These are phyloP conservation scores for Microcos paniculata DNA, from an alignment of 345 rosid genomes.

Conservation along the genomic window DNA sequence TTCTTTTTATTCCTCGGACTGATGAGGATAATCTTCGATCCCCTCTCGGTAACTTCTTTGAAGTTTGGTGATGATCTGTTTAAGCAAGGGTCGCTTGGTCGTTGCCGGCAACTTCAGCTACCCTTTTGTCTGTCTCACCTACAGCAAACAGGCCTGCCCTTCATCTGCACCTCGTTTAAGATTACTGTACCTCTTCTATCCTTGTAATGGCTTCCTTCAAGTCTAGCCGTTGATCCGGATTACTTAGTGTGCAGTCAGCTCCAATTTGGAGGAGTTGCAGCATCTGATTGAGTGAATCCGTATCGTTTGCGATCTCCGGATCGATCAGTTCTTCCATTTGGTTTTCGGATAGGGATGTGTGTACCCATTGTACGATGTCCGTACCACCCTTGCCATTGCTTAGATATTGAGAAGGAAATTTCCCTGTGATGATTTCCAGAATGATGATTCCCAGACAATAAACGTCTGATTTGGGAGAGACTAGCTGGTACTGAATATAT, in stretches of 20 bases:
- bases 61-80: neutral
- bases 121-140: neutral
- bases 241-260: conserved; percentile 51
- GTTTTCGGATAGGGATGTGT: conserved; percentile 34
- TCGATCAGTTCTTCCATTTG: conserved; percentile 58
- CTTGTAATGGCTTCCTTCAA: conserved; percentile 54
- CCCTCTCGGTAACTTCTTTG: neutral
- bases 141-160: neutral
- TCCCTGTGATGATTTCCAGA: conserved; percentile 79
- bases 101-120: conserved; percentile 5
- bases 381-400: conserved; percentile 59
- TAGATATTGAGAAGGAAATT: conserved; percentile 67
- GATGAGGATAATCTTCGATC: neutral
- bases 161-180: conserved; percentile 10
- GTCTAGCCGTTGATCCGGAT: conserved; percentile 47
- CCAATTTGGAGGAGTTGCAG: conserved; percentile 52
- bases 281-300: conserved; percentile 41
- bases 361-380: conserved; percentile 60
- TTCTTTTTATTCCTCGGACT: neutral
- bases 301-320: conserved; percentile 50
- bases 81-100: neutral
- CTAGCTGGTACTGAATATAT: conserved; percentile 35
- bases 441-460: conserved; percentile 74
- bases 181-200: conserved; percentile 47
- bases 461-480: conserved; percentile 70